Conservation (phyloP, 139 green algal species). For the Chlorella sorokiniana region DNA sequence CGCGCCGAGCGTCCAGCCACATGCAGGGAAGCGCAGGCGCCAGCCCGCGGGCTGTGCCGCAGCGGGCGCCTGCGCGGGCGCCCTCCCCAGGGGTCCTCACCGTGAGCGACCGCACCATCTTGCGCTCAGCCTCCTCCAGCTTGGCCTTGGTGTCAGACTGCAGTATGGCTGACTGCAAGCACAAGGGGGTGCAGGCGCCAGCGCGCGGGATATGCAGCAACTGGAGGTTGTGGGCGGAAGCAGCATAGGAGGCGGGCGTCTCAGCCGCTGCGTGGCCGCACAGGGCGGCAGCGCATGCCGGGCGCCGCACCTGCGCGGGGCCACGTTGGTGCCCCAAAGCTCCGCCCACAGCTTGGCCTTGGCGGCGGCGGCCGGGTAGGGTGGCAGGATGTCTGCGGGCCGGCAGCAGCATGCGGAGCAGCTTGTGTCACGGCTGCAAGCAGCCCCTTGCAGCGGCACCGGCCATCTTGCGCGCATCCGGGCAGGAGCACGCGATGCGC, state of each 20-base stretch:
- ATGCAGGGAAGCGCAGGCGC: too few species aligned
- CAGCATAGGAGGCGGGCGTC: not conserved
- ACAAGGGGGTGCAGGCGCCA: not conserved
- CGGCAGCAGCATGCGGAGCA: not conserved
- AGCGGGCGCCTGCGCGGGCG: not conserved
- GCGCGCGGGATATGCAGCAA: not conserved
- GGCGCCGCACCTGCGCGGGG: not conserved
- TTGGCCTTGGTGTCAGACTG: constrained; percentile 9
- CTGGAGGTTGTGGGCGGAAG: not conserved
- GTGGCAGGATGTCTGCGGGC: constrained; percentile 10
- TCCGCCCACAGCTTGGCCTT: constrained; percentile 14
- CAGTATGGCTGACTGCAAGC: constrained; percentile 1
- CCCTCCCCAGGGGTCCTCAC: not conserved
- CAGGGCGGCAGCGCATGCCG: not conserved
- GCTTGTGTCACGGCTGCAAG: not conserved
- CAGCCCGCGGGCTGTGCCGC: not conserved
- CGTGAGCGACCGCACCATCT: constrained; percentile 17
- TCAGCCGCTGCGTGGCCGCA: not conserved
- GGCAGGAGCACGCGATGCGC: not conserved
- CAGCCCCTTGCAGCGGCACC: not conserved
- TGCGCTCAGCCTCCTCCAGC: not conserved
- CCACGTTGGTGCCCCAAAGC: not conserved
- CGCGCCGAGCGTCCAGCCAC: not conserved
- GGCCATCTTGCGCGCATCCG: not conserved
- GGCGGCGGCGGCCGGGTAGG: not conserved